A percentile compares a stretch with the other conserved stretches of the same genome.
Conservation (phyloP, 2,329 filamentous ascomycete genomes). For the Huntiella abstrusa region DNA sequence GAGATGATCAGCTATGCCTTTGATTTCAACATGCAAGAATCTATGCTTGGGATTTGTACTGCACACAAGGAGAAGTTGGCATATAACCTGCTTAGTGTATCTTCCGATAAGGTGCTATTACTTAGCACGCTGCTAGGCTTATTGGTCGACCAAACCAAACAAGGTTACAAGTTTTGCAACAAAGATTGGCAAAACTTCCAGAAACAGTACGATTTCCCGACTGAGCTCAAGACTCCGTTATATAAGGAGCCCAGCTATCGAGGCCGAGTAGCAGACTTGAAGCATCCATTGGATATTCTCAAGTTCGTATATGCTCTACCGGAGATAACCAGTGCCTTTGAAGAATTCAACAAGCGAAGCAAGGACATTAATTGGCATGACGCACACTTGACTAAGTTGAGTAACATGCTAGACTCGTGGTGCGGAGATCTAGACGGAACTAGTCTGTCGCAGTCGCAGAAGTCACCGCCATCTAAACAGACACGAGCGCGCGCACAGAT, state of each 20-base stretch:
- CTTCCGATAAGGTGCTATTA: constrained; percentile 23
- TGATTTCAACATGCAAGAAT: constrained; percentile 35
- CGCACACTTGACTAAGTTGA: constrained; percentile 19
- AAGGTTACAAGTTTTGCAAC: constrained; percentile 30
- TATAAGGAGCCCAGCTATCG: constrained; percentile 21
- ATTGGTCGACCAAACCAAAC: constrained; percentile 39
- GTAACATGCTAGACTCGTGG: constrained; percentile 18
- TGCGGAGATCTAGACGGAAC: background rate
- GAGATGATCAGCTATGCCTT: constrained; percentile 36
- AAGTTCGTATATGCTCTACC: constrained; percentile 33
- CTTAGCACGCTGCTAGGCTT: constrained; percentile 33
- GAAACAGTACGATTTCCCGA: constrained; percentile 5
- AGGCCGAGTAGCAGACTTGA: constrained; percentile 1
- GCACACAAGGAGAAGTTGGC: constrained; percentile 42
- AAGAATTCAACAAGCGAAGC: constrained; percentile 11
- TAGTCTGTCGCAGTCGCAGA: background rate
- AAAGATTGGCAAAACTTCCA: constrained; percentile 24
- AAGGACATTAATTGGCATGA: constrained; percentile 19
- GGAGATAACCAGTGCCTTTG: constrained; percentile 21
- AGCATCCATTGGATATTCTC: constrained; percentile 43
- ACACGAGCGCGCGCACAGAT: background rate
- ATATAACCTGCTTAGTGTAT: constrained; percentile 37
- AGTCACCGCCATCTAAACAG: background rate
- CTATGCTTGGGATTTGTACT: constrained; percentile 45
- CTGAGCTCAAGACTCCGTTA: constrained; percentile 19